A percentile compares a stretch with the other conserved stretches of the same genome.
Evolutionary conservation across 805 yeast species (phyloP).

Genomic region (Cyberlindnera mycetangii): DNA sequence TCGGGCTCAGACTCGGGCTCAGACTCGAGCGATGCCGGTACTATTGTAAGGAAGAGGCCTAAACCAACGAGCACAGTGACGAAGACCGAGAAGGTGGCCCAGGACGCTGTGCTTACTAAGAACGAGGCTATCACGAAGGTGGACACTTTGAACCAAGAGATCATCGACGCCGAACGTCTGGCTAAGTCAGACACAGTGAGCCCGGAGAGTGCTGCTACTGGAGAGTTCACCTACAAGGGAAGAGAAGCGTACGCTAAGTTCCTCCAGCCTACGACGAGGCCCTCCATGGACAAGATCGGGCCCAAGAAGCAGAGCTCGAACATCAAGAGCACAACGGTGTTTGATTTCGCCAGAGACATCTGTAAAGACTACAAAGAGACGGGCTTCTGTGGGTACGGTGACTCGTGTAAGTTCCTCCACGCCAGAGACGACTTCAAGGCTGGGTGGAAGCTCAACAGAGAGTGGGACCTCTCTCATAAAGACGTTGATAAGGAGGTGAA

Average conservation of each 20-base stretch:
- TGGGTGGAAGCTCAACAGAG: slow-evolving; percentile 62
- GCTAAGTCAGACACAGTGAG: slow-evolving; percentile 9
- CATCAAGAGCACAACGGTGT: slow-evolving; percentile 61
- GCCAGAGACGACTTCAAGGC: slow-evolving; percentile 80
- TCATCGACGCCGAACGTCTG: slow-evolving; percentile 18
- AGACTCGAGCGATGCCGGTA: slow-evolving; percentile 9
- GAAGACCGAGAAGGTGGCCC: slow-evolving; percentile 1
- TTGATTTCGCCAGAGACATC: slow-evolving; percentile 90
- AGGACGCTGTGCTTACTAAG: slow-evolving; percentile 11
- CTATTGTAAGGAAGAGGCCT: slow-evolving; percentile 6
- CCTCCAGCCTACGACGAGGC: slow-evolving; percentile 21
- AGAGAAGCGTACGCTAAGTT: slow-evolving; percentile 26
- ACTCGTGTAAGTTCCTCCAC: slow-evolving; percentile 92
- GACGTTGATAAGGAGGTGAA: slow-evolving; percentile 27
- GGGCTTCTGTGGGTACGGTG: slow-evolving; percentile 97
- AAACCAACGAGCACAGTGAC: slow-evolving; percentile 2
- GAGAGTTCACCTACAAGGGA: slow-evolving; percentile 31
- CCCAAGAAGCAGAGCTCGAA: slow-evolving; percentile 42
- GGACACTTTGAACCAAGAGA: slow-evolving; percentile 23
- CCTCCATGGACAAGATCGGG: slow-evolving; percentile 30
- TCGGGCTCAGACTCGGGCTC: slow-evolving; percentile 4
- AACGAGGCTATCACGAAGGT: slow-evolving; percentile 27
- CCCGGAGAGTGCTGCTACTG: slow-evolving; percentile 15
- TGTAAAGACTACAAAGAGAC: slow-evolving; percentile 90
- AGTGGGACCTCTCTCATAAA: slow-evolving; percentile 54